Percentiles rank a stretch among this genome's conserved stretches.
These are phyloP conservation scores for Malassezia japonica DNA, from an alignment of 1,284 basidiomycete species.

Conservation along the genomic window DNA sequence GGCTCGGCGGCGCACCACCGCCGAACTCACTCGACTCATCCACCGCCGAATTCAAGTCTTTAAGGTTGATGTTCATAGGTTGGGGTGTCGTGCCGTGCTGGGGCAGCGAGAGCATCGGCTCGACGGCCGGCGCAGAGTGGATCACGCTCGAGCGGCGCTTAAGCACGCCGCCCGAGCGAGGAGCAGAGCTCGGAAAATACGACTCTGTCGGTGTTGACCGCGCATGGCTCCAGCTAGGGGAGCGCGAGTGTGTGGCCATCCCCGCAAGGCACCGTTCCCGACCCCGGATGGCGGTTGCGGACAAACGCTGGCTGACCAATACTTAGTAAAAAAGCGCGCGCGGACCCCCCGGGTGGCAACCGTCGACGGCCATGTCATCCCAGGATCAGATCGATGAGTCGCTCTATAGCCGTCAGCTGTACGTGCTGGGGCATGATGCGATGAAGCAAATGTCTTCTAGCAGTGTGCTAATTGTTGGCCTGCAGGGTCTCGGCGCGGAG, in stretches of 20 bases:
- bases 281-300: background rate
- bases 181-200: background rate
- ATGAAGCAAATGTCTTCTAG: constrained; percentile 99
- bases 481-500: constrained; percentile 89
- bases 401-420: constrained; percentile 45
- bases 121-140: background rate
- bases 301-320: background rate
- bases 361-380: background rate
- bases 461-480: constrained; percentile 85
- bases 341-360: background rate
- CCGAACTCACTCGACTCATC: constrained; percentile 14
- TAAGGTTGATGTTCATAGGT: constrained; percentile 6
- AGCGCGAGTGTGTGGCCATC: constrained; percentile 1
- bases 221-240: background rate
- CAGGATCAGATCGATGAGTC: constrained; percentile 29
- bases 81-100: background rate
- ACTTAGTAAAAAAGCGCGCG: background rate
- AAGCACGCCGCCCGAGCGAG: background rate
- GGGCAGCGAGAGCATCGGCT: background rate
- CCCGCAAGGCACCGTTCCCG: too few species aligned
- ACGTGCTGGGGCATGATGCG: constrained; percentile 53
- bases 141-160: background rate
- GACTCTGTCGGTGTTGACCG: background rate
- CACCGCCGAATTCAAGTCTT: background rate
- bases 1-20: constrained; percentile 35